Evolutionary conservation across 352 stramenopile genomes (phyloP).

Genomic region (Globisporangium okanoganense): DNA sequence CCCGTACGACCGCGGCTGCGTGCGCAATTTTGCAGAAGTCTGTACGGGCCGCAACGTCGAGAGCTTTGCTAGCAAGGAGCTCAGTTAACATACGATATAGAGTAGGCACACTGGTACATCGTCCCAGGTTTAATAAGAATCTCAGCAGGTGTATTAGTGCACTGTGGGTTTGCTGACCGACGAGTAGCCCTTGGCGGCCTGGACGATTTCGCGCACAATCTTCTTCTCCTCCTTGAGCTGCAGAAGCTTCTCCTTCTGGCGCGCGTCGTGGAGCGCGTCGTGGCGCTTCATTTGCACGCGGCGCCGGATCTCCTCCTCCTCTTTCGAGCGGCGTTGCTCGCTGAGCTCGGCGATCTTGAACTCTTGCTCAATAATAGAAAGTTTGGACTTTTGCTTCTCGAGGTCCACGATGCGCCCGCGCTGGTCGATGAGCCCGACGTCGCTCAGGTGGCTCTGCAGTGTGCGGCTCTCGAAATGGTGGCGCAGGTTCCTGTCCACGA

Average conservation of each 20-base stretch:
- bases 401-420: slow-evolving; percentile 87
- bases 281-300: slow-evolving; percentile 88
- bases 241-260: slow-evolving; percentile 77
- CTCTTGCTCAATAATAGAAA: slow-evolving; percentile 91
- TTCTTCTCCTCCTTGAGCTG: slow-evolving; percentile 89
- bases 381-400: slow-evolving; percentile 85
- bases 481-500: slow-evolving; percentile 86
- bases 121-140: too few relatives aligned
- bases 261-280: slow-evolving; percentile 74
- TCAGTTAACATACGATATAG: background rate
- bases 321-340: slow-evolving; percentile 62
- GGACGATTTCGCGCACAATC: slow-evolving; percentile 85
- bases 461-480: slow-evolving; percentile 86
- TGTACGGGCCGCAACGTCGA: slow-evolving; percentile 20
- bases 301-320: slow-evolving; percentile 86
- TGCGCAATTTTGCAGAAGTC: slow-evolving; percentile 54
- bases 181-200: slow-evolving; percentile 59
- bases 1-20: slow-evolving; percentile 64
- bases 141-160: too few relatives aligned
- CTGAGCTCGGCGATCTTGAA: slow-evolving; percentile 86
- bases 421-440: slow-evolving; percentile 81
- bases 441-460: slow-evolving; percentile 77
- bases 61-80: background rate
- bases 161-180: slow-evolving; percentile 29
- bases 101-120: too few relatives aligned